These are phyloP conservation scores for Neopestalotiopsis sp. DNA, from an alignment of 2,329 filamentous ascomycete species.

Conservation along the genomic window DNA sequence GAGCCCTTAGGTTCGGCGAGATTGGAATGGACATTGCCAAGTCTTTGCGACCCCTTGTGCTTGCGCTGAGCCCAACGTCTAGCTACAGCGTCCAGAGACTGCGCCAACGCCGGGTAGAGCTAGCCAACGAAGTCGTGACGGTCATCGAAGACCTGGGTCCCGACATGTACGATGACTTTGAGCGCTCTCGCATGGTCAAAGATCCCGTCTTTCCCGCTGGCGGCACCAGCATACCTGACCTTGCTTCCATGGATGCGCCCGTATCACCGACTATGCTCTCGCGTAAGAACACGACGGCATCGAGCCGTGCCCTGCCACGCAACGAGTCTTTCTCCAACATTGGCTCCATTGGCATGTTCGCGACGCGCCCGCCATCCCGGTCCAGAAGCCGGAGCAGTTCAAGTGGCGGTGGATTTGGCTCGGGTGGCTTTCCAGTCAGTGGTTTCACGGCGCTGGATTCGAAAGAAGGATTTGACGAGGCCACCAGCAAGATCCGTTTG, in stretches of 20 bases:
- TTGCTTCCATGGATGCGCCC: constrained; percentile 35
- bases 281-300: constrained; percentile 58
- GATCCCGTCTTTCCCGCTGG: constrained; percentile 50
- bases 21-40: constrained; percentile 99
- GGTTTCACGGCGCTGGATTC: constrained; percentile 72
- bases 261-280: constrained; percentile 39
- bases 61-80: constrained; percentile 84
- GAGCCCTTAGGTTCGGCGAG: constrained; percentile 91
- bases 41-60: constrained; percentile 84
- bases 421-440: constrained; percentile 68
- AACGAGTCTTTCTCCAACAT: constrained; percentile 96
- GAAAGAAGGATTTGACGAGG: constrained; percentile 78
- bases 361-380: constrained; percentile 84
- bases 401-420: constrained; percentile 66
- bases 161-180: constrained; percentile 97
- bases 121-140: constrained; percentile 84
- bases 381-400: constrained; percentile 75
- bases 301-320: constrained; percentile 67
- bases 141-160: constrained; percentile 95
- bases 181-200: constrained; percentile 72
- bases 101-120: constrained; percentile 71
- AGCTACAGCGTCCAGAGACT: constrained; percentile 84
- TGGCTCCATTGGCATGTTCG: constrained; percentile 86
- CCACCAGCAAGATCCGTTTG: constrained; percentile 81
- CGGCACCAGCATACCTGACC: constrained; percentile 33